Base-by-base conservation (phyloP, 805 yeast species). In the Ogataea neopini region DNA sequence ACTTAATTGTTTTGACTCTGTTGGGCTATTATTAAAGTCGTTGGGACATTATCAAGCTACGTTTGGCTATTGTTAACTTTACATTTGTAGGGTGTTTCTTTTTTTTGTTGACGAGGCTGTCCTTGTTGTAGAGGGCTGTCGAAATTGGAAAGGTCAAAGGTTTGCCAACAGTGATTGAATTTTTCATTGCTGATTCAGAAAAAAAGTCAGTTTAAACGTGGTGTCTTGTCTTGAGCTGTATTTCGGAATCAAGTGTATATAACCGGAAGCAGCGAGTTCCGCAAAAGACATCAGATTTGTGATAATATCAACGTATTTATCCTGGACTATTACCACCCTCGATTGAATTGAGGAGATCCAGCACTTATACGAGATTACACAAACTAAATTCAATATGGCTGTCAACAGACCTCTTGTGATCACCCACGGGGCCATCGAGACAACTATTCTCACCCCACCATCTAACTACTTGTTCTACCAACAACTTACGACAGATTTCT, bases 401-500 rank as follows among this genome's bases (percentile, higher is more conserved):
- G 65, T 64, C 20, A 65, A 61, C 47, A 81, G 98, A 73, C 96
- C 98, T 29, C 77, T 94, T 64, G 83, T 83, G 45, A 76, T 94
- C 59, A 71, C 83, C 49, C 96, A 89, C 63, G 97, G 97, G 49
- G 72, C 87, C 15, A 80, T 92, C 48, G 98, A 92, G 73, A 89
- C 90, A 67, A 85, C 92, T 17, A 73, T 92, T 45, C 76, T 91
- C 61, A 90, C 94, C 47, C 96, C 98, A 42, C 83, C 94, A 33
- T 79, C 82, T 47, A 76, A 84, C 45, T 86, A 87, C 63, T 80
- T 89, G 60, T 80, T 83, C 60, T 88, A 88, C 64, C 84, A 92
- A 50, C 96, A 91, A 70, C 77, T 94, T 59, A 86, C 88, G 61
- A 91, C 89, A 56, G 95, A 85, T 69, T 94, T 92, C 67, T 73